These are phyloP conservation scores for Coniophora puteana DNA, from an alignment of 1,284 basidiomycete species.

Conservation along the genomic window DNA sequence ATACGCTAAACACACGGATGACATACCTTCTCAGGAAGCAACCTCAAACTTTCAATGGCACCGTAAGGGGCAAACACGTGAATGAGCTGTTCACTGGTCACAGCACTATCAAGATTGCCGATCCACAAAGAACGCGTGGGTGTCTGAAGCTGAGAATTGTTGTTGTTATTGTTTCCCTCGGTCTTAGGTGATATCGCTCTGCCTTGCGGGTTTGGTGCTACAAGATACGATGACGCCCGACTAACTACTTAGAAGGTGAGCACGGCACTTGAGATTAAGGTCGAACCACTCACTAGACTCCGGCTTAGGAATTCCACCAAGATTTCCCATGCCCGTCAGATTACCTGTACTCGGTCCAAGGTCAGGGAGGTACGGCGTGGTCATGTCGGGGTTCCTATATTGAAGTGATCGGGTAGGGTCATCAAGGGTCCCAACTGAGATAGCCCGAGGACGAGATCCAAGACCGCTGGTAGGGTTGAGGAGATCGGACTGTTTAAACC, in stretches of 20 bases:
- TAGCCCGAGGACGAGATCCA: constrained; percentile 75
- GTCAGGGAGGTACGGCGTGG: constrained; percentile 59
- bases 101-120: constrained; percentile 91
- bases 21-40: constrained; percentile 92
- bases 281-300: too few species aligned
- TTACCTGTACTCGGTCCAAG: constrained; percentile 33
- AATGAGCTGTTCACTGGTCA: constrained; percentile 92
- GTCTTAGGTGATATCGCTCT: constrained; percentile 77
- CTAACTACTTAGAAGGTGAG: constrained; percentile 68
- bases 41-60: constrained; percentile 90
- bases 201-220: constrained; percentile 60
- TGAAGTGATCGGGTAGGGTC: constrained; percentile 63
- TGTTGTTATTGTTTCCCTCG: constrained; percentile 53
- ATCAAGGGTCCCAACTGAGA: constrained; percentile 89
- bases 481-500: constrained; percentile 70
- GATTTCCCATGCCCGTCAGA: constrained; percentile 41
- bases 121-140: constrained; percentile 97
- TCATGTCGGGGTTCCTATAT: constrained; percentile 62
- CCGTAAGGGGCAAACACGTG: constrained; percentile 95
- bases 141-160: constrained; percentile 74
- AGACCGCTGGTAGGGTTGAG: constrained; percentile 42
- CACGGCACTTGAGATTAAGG: constrained; percentile 51
- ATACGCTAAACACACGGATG: constrained; percentile 2
- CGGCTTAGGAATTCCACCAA: constrained; percentile 55
- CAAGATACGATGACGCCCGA: constrained; percentile 63